A percentile compares a stretch with the other conserved stretches of the same genome.
These are phyloP conservation scores for Populus trichocarpa DNA, from an alignment of 441 rosid species.

Conservation along the genomic window DNA sequence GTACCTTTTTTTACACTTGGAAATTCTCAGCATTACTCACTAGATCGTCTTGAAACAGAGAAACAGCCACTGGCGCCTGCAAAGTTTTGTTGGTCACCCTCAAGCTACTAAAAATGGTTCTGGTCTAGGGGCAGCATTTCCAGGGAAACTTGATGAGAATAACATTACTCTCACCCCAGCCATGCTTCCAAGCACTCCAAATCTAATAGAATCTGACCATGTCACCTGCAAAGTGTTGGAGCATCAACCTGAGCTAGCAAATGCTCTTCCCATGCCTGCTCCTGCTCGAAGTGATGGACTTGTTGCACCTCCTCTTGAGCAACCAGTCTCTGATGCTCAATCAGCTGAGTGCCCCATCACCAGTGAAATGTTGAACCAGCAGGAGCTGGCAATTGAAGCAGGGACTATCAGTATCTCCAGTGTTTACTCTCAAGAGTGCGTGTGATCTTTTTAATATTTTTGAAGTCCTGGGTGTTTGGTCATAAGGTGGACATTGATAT, in stretches of 20 bases:
- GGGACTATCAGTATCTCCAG: slow-evolving; percentile 75
- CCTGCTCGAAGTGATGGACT: slow-evolving; percentile 35
- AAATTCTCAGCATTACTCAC: slow-evolving; percentile 5
- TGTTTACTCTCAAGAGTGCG: slow-evolving; percentile 24
- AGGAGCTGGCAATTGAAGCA: slow-evolving; percentile 54
- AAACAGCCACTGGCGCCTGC: slow-evolving; percentile 92
- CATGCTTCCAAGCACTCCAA: slow-evolving; percentile 42
- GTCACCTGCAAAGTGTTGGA: slow-evolving; percentile 40
- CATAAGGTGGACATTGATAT: slow-evolving; percentile 23
- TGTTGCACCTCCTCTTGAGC: slow-evolving; percentile 36
- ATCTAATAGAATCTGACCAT: slow-evolving; percentile 53
- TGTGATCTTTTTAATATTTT: neutral
- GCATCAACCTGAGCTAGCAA: slow-evolving; percentile 50
- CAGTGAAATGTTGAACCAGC: slow-evolving; percentile 43
- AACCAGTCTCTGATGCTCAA: slow-evolving; percentile 52
- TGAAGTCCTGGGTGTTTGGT: neutral
- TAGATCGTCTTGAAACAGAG: slow-evolving; percentile 51
- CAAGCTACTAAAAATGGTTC: slow-evolving; percentile 68
- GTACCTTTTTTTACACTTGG: slow-evolving; percentile 1
- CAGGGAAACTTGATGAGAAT: slow-evolving; percentile 71
- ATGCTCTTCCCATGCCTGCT: slow-evolving; percentile 26
- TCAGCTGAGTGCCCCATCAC: slow-evolving; percentile 49
- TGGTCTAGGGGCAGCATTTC: slow-evolving; percentile 48
- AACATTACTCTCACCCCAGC: slow-evolving; percentile 33
- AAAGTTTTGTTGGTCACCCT: slow-evolving; percentile 55